Evolutionary conservation across 805 yeast species (phyloP), one percentile per base, ranked within the genome.

Genomic region (Zygotorulaspora chibaensis): DNA sequence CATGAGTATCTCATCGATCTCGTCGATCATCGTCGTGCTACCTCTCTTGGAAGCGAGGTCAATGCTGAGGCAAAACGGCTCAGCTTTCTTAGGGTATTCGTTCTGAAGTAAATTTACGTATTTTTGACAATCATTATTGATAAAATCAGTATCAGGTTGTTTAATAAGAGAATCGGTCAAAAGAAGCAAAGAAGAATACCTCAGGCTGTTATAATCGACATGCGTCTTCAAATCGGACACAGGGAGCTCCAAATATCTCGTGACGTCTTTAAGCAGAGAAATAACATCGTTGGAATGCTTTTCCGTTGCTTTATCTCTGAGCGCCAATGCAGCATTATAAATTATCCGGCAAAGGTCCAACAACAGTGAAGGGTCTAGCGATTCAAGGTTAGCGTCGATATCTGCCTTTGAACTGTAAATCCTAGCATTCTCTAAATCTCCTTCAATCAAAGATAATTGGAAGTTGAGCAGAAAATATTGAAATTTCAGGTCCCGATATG

Each of bases 371-470:
- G 56, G 37, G 12, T 58, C 57, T 1, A 37, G 9, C 2, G 35
- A 10, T 5, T 15, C 35, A 3, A 39, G 23, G 25, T 57, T 53
- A 2, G 54, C 50, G 3, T 27, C 8, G 1, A 62, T 27, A 18
- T 56, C 56, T 1, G 68, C 61, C 42, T 67, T 64, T 8, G 56
- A 55, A 26, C 66, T 64, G 47, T 65, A 68, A 23, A 68, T 54
- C 35, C 57, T 63, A 1, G 74, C 73, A 51, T 63, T 58, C 35
- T 65, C 60, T 5, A 59, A 48, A 46, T 73, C 72, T 2, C 57
- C 61, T n/a, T 58, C 60, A 7, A 50, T 38, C 4, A 70, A 36
- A 0, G 67, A 48, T 2, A 56, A 35, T 44, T 67, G 71, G 54
- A 67, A 66, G 43, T 65, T 65, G 17, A 61, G 42, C 2, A 68